phyloP scores from a whole-genome alignment of 768 basidiomycete species.

The Boletus rubroflammeus region DNA sequence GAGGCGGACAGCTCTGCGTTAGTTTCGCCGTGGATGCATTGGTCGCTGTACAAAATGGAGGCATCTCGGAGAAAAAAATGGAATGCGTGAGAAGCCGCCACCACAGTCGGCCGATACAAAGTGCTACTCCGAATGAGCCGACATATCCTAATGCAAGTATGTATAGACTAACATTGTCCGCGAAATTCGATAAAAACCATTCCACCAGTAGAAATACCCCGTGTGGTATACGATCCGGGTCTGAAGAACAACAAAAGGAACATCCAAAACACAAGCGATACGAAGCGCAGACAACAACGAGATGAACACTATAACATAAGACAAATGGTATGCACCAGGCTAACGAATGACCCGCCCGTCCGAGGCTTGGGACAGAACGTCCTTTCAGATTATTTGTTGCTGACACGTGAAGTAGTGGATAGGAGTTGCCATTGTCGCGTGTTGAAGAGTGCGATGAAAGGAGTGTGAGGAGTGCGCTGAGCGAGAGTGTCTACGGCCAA shows the following conservation, averaged over 20 bases:
- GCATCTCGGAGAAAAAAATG: background rate
- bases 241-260: background rate
- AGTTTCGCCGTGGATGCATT: slow-evolving; percentile 24
- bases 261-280: background rate
- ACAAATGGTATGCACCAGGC: background rate
- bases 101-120: slow-evolving; percentile 13
- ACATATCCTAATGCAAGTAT: background rate
- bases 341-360: background rate
- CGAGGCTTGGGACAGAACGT: background rate
- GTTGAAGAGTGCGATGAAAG: background rate
- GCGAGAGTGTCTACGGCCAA: background rate
- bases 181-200: background rate
- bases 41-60: slow-evolving; percentile 3
- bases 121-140: slow-evolving; percentile 4
- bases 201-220: background rate
- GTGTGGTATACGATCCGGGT: slow-evolving; percentile 1
- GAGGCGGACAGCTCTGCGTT: slow-evolving; percentile 14
- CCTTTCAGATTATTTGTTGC: slow-evolving; percentile 12
- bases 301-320: background rate
- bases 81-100: slow-evolving; percentile 8
- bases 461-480: background rate
- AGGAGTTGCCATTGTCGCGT: background rate
- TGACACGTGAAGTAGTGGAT: slow-evolving; percentile 3
- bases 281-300: background rate
- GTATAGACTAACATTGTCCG: background rate